phyloP scores from a whole-genome alignment of 805 yeast genomes.

The Zygoascus bituminiphila region DNA sequence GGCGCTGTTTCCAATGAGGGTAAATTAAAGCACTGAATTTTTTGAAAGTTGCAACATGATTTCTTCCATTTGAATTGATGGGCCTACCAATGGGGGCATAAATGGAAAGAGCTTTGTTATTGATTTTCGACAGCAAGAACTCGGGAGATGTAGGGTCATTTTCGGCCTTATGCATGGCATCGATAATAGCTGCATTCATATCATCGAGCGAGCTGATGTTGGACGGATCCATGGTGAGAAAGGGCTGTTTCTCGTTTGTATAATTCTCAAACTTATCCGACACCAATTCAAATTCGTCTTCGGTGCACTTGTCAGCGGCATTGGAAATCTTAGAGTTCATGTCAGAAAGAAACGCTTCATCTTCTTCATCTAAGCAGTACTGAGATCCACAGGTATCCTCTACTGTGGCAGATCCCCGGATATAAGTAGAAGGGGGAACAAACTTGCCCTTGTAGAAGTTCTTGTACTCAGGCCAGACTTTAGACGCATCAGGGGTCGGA shows the following conservation, averaged over 20 bases:
- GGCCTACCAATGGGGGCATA: conserved; percentile 22
- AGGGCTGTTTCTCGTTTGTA: conserved; percentile 79
- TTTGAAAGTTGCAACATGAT: conserved; percentile 21
- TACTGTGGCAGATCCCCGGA: conserved; percentile 88
- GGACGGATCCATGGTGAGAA: conserved; percentile 72
- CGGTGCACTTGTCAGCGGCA: conserved; percentile 40
- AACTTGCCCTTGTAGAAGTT: conserved; percentile 64
- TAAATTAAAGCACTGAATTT: conserved; percentile 61
- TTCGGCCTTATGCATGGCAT: conserved; percentile 39
- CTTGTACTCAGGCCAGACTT: conserved; percentile 65
- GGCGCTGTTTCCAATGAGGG: conserved; percentile 72
- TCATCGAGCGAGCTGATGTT: conserved; percentile 67
- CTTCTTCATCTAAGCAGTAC: conserved; percentile 85
- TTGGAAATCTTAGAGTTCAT: conserved; percentile 29
- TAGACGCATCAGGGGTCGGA: conserved; percentile 94
- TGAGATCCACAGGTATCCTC: conserved; percentile 85
- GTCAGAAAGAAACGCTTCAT: conserved; percentile 54
- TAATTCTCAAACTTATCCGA: conserved; percentile 66
- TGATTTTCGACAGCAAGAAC: conserved; percentile 18
- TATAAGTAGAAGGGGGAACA: conserved; percentile 66
- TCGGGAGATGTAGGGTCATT: conserved; percentile 41
- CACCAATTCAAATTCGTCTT: conserved; percentile 78
- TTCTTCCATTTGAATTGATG: conserved; percentile 10
- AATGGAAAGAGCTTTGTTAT: conserved; percentile 27
- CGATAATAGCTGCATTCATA: conserved; percentile 40